Conservation (phyloP, 2,329 filamentous ascomycete genomes). For the Aspergillus thermomutatus region DNA sequence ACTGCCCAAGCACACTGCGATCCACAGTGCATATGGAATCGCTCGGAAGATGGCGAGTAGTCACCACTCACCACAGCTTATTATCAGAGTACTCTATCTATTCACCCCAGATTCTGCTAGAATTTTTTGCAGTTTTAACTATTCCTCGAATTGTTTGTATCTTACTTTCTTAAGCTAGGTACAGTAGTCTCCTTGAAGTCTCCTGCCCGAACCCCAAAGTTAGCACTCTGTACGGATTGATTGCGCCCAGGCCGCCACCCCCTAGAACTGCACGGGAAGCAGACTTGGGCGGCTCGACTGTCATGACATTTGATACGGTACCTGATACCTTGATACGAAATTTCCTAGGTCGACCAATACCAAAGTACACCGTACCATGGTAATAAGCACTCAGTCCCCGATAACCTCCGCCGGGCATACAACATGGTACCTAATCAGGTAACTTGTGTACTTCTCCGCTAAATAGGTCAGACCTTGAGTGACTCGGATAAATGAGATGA, state of each 20-base stretch:
- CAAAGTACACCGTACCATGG: not conserved
- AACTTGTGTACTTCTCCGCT: not conserved
- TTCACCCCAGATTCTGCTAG: too few species aligned
- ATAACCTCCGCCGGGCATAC: not conserved
- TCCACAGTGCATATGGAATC: not conserved
- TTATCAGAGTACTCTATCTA: too few species aligned
- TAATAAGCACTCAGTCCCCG: too few species aligned
- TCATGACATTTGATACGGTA: conserved; percentile 15
- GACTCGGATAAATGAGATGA: not conserved
- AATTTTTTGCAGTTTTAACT: too few species aligned
- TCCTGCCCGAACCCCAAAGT: not conserved
- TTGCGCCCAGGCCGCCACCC: conserved; percentile 28
- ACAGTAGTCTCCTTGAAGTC: not conserved
- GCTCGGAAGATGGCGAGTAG: too few species aligned
- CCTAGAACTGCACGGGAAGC: conserved; percentile 27
- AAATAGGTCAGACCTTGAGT: not conserved
- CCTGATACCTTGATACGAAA: too few species aligned
- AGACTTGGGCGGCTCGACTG: conserved; percentile 11
- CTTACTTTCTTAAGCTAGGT: too few species aligned
- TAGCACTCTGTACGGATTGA: conserved; percentile 7
- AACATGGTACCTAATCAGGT: not conserved
- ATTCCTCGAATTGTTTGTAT: too few species aligned
- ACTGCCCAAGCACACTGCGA: not conserved
- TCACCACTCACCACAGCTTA: too few species aligned
- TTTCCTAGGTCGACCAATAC: too few species aligned